Evolutionary conservation across 2,329 filamentous ascomycete genomes (phyloP).

Genomic region (Onygena corvina): DNA sequence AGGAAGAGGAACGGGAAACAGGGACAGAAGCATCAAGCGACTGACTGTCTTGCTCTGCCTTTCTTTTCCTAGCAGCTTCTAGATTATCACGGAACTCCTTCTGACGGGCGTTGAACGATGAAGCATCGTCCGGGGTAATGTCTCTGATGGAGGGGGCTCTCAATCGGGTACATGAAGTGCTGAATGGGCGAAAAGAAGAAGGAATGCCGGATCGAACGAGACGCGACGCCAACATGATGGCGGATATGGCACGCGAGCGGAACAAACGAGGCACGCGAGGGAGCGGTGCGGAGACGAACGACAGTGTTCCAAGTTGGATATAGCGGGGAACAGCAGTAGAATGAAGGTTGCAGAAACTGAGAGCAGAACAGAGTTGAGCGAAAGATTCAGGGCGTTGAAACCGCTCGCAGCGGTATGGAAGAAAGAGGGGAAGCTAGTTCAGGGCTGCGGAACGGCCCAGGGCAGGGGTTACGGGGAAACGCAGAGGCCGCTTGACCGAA

Average conservation of each 20-base stretch:
- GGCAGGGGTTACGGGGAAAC: slow-evolving; percentile 2
- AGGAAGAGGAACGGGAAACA: slow-evolving; percentile 30
- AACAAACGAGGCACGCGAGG: slow-evolving; percentile 7
- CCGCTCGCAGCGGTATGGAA: slow-evolving; percentile 1
- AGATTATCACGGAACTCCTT: slow-evolving; percentile 75
- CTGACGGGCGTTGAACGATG: slow-evolving; percentile 71
- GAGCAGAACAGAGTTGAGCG: slow-evolving; percentile 8
- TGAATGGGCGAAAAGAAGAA: slow-evolving; percentile 46
- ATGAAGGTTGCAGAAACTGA: neutral
- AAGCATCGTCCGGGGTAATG: slow-evolving; percentile 59
- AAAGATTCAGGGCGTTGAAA: neutral
- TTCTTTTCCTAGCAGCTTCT: slow-evolving; percentile 60
- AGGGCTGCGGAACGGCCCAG: neutral
- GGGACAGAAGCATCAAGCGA: slow-evolving; percentile 40
- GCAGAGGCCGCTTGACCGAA: slow-evolving; percentile 2
- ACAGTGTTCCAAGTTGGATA: neutral
- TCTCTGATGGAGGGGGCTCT: slow-evolving; percentile 72
- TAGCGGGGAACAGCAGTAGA: slow-evolving; percentile 1
- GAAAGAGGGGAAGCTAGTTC: slow-evolving; percentile 7
- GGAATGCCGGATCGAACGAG: slow-evolving; percentile 39
- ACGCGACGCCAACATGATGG: slow-evolving; percentile 36
- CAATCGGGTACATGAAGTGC: slow-evolving; percentile 40
- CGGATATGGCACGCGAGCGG: neutral
- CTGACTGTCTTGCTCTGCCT: slow-evolving; percentile 76
- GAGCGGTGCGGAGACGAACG: slow-evolving; percentile 7